Evolutionary conservation across 306 rosid species (phyloP), one percentile per base, ranked within the genome.

Genomic region (Malus sylvestris): DNA sequence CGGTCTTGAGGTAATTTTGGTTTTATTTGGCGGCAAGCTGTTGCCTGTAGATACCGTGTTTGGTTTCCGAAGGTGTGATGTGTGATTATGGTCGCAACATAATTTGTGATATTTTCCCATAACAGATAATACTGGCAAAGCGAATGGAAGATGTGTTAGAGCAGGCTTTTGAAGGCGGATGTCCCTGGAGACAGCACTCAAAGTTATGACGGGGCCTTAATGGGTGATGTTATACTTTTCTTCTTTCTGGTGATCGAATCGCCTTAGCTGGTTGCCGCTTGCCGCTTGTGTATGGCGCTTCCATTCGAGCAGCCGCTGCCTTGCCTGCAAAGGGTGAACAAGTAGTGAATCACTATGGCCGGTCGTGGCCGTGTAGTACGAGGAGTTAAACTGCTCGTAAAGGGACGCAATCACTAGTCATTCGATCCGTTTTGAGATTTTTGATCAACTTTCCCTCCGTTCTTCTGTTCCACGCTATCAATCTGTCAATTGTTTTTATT

Each of bases 81-180:
- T 29, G 10, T 73, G 12, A 40, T 19, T 30, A 58, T 67, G 40
- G 19, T 71, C 62, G 64, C 52, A 33, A 33, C 77, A 33, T 42
- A 49, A 19, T 27, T 69, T 72, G 51, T 12, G 58, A 60, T 53
- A 38, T 45, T 53, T 59, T 73, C 72, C 52, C 66, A 18, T 25
- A 51, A 68, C 87, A 92, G 97, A 85, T 92, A 72, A 76, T 89
- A 78, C 85, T 80, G 42, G 96, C 93, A 67, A 92, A 89, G 79
- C 85, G 88, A 81, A 81, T 92, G 96, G 97, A 92, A 79, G 96
- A 92, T 15, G 96, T 92, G 49, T 66, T 92, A 69, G 93, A 92
- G 80, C 88, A 89, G 38, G 97, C 97, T 53, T 89, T 92, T 68
- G 96, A 89, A 35, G 90, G 91, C 22, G 97, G 97, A 73, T 89